Evolutionary conservation across 106 monocot species (phyloP).

Genomic region (Dioscorea zingiberensis): DNA sequence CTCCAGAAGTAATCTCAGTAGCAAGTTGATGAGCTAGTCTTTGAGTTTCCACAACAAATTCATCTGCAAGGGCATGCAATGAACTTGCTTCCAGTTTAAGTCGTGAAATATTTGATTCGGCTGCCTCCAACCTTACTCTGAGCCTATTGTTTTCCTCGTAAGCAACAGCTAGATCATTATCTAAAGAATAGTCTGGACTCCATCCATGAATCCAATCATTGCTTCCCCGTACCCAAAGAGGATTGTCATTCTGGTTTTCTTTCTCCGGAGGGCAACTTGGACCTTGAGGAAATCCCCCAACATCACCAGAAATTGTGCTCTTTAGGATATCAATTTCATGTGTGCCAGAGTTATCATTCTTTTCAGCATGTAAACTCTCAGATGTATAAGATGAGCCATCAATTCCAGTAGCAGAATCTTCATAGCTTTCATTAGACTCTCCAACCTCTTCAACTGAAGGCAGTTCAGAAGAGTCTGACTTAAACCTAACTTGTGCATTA

Average conservation of each 20-base stretch:
- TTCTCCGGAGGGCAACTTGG: conserved; percentile 36
- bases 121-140: conserved; percentile 45
- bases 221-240: conserved; percentile 41
- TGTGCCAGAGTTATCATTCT: conserved; percentile 41
- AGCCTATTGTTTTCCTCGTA: conserved; percentile 70
- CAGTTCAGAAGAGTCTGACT: conserved; percentile 29
- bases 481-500: conserved; percentile 51
- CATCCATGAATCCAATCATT: conserved; percentile 64
- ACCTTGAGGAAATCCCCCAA: conserved; percentile 16
- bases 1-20: conserved; percentile 61
- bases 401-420: conserved; percentile 41
- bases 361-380: conserved; percentile 70
- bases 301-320: conserved; percentile 24
- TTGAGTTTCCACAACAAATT: conserved; percentile 66
- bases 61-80: conserved; percentile 49
- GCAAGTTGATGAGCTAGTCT: conserved; percentile 48
- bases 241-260: conserved; percentile 14
- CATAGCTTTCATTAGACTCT: conserved; percentile 52
- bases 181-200: conserved; percentile 59
- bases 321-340: conserved; percentile 40
- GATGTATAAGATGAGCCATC: conserved; percentile 81
- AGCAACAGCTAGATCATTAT: conserved; percentile 52
- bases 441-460: conserved; percentile 38
- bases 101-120: conserved; percentile 66
- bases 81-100: conserved; percentile 72